phyloP scores from a whole-genome alignment of 768 basidiomycete species.

The Scleroderma citrinum region DNA sequence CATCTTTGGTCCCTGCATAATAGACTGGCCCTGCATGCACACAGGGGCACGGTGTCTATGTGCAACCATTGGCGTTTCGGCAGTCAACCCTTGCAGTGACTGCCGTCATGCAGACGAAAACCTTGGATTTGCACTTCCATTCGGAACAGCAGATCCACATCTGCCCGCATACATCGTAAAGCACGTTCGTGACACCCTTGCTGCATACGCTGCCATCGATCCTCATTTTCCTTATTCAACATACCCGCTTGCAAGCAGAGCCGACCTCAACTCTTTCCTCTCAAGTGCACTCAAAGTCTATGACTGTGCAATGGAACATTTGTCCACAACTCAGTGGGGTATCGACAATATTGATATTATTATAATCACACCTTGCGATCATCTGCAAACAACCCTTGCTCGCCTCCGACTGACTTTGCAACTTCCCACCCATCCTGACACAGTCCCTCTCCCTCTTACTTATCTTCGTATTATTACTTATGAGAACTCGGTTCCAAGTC shows the following conservation, averaged over 20 bases:
- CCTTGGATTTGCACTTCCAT: constrained; percentile 25
- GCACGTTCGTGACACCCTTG: constrained; percentile 42
- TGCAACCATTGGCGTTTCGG: constrained; percentile 17
- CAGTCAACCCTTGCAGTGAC: constrained; percentile 5
- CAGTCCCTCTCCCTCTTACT: constrained; percentile 16
- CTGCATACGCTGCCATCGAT: constrained; percentile 40
- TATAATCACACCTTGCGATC: constrained; percentile 12
- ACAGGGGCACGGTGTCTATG: constrained; percentile 43
- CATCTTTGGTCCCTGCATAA: constrained; percentile 47
- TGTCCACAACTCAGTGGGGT: constrained; percentile 19
- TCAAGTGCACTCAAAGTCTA: constrained; percentile 36
- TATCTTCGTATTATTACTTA: constrained; percentile 25
- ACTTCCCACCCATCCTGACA: constrained; percentile 18
- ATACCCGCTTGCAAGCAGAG: constrained; percentile 9
- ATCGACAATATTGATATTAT: constrained; percentile 23
- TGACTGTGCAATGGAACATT: constrained; percentile 29
- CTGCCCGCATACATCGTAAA: constrained; percentile 26
- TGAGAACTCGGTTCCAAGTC: constrained; percentile 12
- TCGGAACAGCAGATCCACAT: constrained; percentile 24
- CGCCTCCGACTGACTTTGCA: constrained; percentile 23
- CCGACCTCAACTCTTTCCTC: constrained; percentile 41
- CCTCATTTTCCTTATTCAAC: constrained; percentile 24
- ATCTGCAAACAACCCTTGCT: constrained; percentile 8
- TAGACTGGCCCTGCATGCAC: constrained; percentile 48
- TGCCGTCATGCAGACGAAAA: constrained; percentile 8